Evolutionary conservation across 2,329 filamentous ascomycete species (phyloP), one percentile per base, ranked within the genome.

Genomic region (Diaporthe nobilis): DNA sequence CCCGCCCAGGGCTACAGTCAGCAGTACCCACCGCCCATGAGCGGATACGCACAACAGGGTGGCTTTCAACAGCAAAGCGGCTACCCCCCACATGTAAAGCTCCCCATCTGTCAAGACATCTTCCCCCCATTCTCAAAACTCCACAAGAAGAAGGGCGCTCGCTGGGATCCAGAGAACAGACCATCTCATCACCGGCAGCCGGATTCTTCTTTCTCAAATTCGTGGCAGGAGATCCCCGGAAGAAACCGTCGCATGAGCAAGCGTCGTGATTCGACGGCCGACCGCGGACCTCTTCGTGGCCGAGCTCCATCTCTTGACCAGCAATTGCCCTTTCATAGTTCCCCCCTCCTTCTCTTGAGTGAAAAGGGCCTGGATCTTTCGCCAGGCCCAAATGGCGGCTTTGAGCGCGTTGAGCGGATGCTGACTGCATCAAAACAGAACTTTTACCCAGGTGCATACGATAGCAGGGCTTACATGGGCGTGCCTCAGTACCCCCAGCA

Each of bases 351-450:
- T 37, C 31, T 77, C 39, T 31, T 55, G 55, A 63, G 63, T 42
- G 71, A 42, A 20, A 28, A 75, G 49, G 63, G 67, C 49, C 58
- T 77, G 70, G 90, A 94, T 85, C 85, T 95, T 75, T 92, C 92
- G 78, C 93, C 93, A 76, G 90, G 76, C 53, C 73, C 92, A 81
- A 92, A 87, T 82, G 91, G 91, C 81, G 89, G 92, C 79, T 95
- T 93, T 89, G 93, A 96, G 84, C 89, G 92, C 79, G 94, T 93
- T 89, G 93, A 96, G 84, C 88, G 90, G 78, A 89, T 90, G 91
- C 93, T 96, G 88, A 95, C 91, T 81, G 85, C 89, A 80, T 90
- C 90, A 86, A 86, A 90, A 82, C 94, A 96, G 92, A 89, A 86
- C 78, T 92, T 89, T 83, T 93, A 88, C 78, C 85, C 84, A 47